Evolutionary conservation across 352 stramenopile species (phyloP).

Genomic region (Pythium rhizo-oryzae): DNA sequence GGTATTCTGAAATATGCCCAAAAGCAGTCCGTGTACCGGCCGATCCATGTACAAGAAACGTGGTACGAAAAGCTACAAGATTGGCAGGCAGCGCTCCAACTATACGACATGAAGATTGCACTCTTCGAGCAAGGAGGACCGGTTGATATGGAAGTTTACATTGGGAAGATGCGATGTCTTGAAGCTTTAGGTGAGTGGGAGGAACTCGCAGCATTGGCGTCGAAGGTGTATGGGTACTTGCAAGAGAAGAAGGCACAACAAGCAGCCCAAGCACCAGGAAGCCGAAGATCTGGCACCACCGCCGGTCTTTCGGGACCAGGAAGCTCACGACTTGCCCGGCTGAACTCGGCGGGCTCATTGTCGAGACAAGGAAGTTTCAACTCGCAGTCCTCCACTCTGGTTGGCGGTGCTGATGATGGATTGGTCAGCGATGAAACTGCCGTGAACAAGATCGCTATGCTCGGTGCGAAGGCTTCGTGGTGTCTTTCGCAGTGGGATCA

Average conservation of each 20-base stretch:
- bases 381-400: conserved; percentile 7
- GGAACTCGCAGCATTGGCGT: conserved; percentile 46
- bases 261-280: neutral
- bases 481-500: conserved; percentile 81
- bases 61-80: conserved; percentile 99
- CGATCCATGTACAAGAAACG: conserved; percentile 93
- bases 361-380: conserved; percentile 31
- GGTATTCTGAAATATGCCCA: conserved; percentile 97
- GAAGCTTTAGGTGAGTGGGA: conserved; percentile 97
- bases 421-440: conserved; percentile 42
- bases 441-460: conserved; percentile 73
- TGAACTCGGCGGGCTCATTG: conserved; percentile 21
- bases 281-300: conserved; percentile 13
- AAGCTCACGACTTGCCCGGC: conserved; percentile 11
- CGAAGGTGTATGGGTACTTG: conserved; percentile 19
- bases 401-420: conserved; percentile 11
- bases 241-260: conserved; percentile 25
- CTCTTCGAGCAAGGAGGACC: conserved; percentile 18
- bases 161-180: conserved; percentile 99
- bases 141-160: conserved; percentile 91
- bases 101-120: conserved; percentile 94
- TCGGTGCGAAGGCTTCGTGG: conserved; percentile 84
- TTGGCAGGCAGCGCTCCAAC: conserved; percentile 96
- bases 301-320: conserved; percentile 3
- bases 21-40: conserved; percentile 69